These are phyloP conservation scores for Neofusicoccum parvum DNA, from an alignment of 2,329 filamentous ascomycete genomes.

Conservation along the genomic window DNA sequence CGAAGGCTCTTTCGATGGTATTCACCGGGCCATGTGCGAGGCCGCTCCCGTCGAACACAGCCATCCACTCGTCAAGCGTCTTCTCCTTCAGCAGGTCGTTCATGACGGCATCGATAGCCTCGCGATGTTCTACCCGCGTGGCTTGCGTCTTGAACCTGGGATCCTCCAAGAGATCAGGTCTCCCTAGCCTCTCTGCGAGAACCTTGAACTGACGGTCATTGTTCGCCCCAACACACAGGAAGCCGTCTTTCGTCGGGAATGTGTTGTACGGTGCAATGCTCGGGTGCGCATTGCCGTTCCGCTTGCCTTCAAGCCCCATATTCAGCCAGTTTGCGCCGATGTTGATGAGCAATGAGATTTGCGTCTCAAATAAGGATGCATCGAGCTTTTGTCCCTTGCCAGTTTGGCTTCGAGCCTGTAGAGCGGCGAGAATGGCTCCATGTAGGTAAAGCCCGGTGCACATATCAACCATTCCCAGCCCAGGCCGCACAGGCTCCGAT, in stretches of 20 bases:
- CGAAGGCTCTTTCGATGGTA: constrained; percentile 47
- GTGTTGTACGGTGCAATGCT: constrained; percentile 52
- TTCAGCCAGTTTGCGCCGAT: constrained; percentile 46
- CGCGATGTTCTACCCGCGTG: constrained; percentile 34
- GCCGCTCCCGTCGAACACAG: constrained; percentile 45
- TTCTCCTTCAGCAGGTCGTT: constrained; percentile 37
- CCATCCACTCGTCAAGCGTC: constrained; percentile 46
- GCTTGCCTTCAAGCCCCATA: constrained; percentile 43
- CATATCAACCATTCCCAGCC: constrained; percentile 49
- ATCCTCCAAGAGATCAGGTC: constrained; percentile 31
- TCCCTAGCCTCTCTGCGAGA: constrained; percentile 26
- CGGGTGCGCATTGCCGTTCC: constrained; percentile 51
- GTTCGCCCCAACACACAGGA: constrained; percentile 36
- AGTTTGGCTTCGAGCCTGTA: constrained; percentile 26
- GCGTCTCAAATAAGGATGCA: constrained; percentile 49
- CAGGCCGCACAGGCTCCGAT: constrained; percentile 45
- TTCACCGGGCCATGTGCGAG: constrained; percentile 53
- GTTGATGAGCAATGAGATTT: constrained; percentile 46
- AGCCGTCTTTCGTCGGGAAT: constrained; percentile 41
- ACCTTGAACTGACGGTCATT: constrained; percentile 44
- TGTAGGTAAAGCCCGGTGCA: constrained; percentile 48
- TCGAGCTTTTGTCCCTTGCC: constrained; percentile 49
- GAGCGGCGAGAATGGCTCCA: constrained; percentile 47
- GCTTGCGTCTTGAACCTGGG: constrained; percentile 33
- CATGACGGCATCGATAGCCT: constrained; percentile 39